phyloP scores from a whole-genome alignment of 352 stramenopile genomes.

The Phytophthora pisi region DNA sequence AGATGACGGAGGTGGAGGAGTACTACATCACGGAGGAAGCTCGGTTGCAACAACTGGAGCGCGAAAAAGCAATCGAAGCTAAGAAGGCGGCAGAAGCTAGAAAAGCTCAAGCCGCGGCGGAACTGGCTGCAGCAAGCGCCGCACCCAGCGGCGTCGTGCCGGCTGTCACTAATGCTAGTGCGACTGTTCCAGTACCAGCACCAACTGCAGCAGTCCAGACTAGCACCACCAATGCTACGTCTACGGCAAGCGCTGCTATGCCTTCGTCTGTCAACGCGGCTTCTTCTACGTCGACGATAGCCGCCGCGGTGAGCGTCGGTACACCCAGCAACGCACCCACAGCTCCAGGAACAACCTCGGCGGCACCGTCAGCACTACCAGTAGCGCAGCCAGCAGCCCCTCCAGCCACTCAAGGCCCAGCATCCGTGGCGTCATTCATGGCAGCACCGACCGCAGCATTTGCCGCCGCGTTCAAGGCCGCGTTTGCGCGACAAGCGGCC shows the following conservation, averaged over 20 bases:
- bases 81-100: constrained; percentile 34
- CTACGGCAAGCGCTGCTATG: not conserved
- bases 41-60: constrained; percentile 38
- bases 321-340: not conserved
- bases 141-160: constrained; percentile 2
- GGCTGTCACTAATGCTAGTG: constrained; percentile 1
- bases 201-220: not conserved
- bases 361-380: constrained; percentile 2
- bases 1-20: constrained; percentile 43
- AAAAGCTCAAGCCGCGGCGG: constrained; percentile 13
- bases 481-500: not conserved
- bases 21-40: constrained; percentile 40
- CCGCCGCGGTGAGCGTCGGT: not conserved
- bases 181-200: not conserved
- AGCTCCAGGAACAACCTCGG: not conserved
- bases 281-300: not conserved
- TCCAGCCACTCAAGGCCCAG: not conserved
- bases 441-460: constrained; percentile 4
- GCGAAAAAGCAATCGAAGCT: constrained; percentile 32
- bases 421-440: not conserved
- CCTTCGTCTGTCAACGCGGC: not conserved
- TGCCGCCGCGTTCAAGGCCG: not conserved
- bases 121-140: constrained; percentile 4
- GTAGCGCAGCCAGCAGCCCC: not conserved
- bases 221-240: not conserved